Conservation (phyloP, 1,139 yeast species). For the Scheffersomyces cryptocercus region DNA sequence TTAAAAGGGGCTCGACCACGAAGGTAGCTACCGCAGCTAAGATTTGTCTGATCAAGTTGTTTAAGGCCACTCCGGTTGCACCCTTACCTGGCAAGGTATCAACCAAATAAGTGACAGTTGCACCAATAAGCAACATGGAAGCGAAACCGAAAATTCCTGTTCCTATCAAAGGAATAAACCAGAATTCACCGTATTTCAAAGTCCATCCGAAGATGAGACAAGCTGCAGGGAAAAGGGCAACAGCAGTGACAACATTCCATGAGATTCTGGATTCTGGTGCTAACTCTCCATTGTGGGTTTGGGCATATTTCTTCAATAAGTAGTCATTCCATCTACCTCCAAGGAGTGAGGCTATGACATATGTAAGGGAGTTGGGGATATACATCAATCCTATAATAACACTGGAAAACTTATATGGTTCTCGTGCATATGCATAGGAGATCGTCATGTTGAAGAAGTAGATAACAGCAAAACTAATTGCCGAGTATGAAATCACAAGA, state of each 20-base stretch:
- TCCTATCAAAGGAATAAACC: constrained; percentile 80
- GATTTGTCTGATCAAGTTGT: constrained; percentile 70
- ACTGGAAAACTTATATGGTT: constrained; percentile 70
- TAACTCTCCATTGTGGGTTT: constrained; percentile 59
- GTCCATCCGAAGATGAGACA: constrained; percentile 84
- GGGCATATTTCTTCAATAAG: constrained; percentile 54
- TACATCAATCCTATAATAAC: constrained; percentile 74
- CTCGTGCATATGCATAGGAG: constrained; percentile 58
- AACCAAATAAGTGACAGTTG: constrained; percentile 77
- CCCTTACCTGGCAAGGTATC: constrained; percentile 88
- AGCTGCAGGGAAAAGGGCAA: constrained; percentile 61
- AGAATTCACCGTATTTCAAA: constrained; percentile 59
- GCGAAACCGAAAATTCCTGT: constrained; percentile 82
- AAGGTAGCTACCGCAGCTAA: constrained; percentile 80
- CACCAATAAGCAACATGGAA: constrained; percentile 81
- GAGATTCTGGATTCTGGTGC: constrained; percentile 81
- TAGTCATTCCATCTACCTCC: constrained; percentile 84
- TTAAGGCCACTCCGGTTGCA: constrained; percentile 85
- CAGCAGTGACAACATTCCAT: constrained; percentile 70
- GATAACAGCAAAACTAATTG: constrained; percentile 65
- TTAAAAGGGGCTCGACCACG: constrained; percentile 65
- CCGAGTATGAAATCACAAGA: constrained; percentile 63
- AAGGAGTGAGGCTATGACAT: constrained; percentile 66
- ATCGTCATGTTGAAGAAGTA: constrained; percentile 78
- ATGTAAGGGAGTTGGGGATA: constrained; percentile 81